These are phyloP conservation scores for Plasmodiophora brassicae DNA, from an alignment of 208 protist species.

Conservation along the genomic window DNA sequence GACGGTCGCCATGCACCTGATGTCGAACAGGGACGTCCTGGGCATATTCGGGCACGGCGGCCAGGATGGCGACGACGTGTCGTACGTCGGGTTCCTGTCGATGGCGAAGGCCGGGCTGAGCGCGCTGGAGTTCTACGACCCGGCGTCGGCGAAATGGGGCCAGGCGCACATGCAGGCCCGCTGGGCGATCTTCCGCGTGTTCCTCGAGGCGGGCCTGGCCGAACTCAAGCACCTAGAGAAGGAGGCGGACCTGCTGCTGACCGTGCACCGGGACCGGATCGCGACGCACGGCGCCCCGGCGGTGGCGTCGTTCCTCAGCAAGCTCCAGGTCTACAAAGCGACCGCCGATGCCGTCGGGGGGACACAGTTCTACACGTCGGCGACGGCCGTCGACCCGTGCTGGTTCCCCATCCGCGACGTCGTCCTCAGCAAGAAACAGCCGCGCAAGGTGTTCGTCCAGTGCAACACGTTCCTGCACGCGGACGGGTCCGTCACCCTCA, in stretches of 20 bases:
- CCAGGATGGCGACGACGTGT: not conserved
- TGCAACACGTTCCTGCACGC: not conserved
- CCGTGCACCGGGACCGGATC: not conserved
- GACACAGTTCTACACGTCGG: not conserved
- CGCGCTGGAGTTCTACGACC: conserved; percentile 25
- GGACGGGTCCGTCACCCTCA: not conserved
- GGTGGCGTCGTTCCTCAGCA: not conserved
- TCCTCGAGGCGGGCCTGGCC: not conserved
- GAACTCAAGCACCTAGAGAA: not conserved
- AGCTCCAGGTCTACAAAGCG: conserved; percentile 10
- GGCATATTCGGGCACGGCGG: conserved; percentile 39
- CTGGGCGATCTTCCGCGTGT: conserved; percentile 28
- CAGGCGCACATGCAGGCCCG: conserved; percentile 45
- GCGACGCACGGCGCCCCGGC: not conserved
- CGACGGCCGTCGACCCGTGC: not conserved
- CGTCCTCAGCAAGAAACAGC: not conserved
- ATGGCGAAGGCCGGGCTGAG: conserved; percentile 40
- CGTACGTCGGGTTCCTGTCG: not conserved
- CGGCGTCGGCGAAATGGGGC: conserved; percentile 35
- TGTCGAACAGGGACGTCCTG: conserved; percentile 23
- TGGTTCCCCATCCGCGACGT: conserved; percentile 5
- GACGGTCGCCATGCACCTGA: conserved; percentile 38
- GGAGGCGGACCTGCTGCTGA: not conserved
- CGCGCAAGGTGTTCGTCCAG: not conserved
- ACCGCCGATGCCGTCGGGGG: not conserved